Evolutionary conservation across 2,329 filamentous ascomycete species (phyloP).

Genomic region (Stagonosporopsis vannaccii): DNA sequence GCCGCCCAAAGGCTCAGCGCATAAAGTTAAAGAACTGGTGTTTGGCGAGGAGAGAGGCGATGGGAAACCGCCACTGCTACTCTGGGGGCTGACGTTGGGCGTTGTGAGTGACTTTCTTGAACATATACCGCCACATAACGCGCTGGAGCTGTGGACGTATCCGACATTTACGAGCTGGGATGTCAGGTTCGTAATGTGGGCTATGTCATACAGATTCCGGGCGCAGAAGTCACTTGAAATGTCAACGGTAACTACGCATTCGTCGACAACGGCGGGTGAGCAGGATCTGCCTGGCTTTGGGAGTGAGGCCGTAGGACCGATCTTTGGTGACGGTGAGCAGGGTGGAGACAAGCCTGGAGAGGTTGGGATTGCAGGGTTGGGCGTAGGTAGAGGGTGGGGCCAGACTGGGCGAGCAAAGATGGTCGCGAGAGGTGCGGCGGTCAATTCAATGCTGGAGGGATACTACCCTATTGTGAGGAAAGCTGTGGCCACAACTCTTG

Average conservation of each 20-base stretch:
- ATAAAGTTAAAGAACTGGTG: constrained; percentile 27
- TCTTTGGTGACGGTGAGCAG: constrained; percentile 25
- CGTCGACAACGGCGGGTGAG: constrained; percentile 27
- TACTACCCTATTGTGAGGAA: constrained; percentile 60
- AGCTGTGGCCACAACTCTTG: constrained; percentile 55
- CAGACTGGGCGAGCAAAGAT: constrained; percentile 46
- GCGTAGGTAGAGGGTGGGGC: constrained; percentile 52
- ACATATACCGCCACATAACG: constrained; percentile 68
- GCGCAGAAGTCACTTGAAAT: constrained; percentile 44
- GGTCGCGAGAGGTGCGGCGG: constrained; percentile 50
- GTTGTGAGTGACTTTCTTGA: constrained; percentile 73
- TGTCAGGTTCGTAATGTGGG: constrained; percentile 65
- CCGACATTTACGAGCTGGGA: constrained; percentile 72
- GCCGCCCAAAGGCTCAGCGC: constrained; percentile 17
- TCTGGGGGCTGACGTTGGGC: constrained; percentile 74
- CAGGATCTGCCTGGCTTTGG: constrained; percentile 36
- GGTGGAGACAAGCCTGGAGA: constrained; percentile 49
- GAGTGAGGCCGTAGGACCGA: constrained; percentile 30
- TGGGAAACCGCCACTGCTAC: constrained; percentile 60
- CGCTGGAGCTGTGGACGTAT: constrained; percentile 70
- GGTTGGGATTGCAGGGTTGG: constrained; percentile 55
- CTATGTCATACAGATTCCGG: constrained; percentile 65
- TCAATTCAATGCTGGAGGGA: constrained; percentile 59
- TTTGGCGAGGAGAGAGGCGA: constrained; percentile 35
- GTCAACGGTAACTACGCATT: constrained; percentile 21